A percentile compares a stretch with the other conserved stretches of the same genome.
Evolutionary conservation across 2,329 filamentous ascomycete genomes (phyloP).

Genomic region (Colletotrichum paranaense): DNA sequence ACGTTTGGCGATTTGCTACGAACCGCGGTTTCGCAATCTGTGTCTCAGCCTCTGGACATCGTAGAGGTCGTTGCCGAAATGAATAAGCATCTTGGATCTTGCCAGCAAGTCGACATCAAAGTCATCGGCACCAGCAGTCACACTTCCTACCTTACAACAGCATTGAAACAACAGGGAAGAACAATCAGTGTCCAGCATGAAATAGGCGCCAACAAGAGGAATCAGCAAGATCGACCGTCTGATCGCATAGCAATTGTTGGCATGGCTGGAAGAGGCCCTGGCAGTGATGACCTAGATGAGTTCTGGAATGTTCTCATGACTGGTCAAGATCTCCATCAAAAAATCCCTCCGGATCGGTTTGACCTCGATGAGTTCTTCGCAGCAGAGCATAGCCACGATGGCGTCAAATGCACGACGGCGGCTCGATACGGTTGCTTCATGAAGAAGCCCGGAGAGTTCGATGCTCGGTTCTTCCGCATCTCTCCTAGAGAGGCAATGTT

Average conservation of each 20-base stretch:
- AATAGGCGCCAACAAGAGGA: not conserved
- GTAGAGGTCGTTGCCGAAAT: not conserved
- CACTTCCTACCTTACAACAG: not conserved
- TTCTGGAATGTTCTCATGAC: slow-evolving; percentile 8
- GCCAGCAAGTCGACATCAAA: not conserved
- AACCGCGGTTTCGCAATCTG: not conserved
- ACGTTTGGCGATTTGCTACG: not conserved
- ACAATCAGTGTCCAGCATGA: not conserved
- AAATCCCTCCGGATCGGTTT: not conserved
- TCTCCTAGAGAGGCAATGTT: slow-evolving; percentile 40
- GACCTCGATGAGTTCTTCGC: not conserved
- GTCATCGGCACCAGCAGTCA: slow-evolving; percentile 1
- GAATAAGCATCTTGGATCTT: not conserved
- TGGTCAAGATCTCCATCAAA: not conserved
- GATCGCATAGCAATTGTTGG: slow-evolving; percentile 7
- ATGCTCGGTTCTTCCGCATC: slow-evolving; percentile 53
- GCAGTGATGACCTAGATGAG: not conserved
- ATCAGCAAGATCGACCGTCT: not conserved
- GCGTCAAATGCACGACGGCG: not conserved
- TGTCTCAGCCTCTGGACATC: not conserved
- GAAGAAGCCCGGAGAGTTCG: slow-evolving; percentile 43
- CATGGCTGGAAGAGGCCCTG: not conserved
- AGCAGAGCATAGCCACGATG: not conserved
- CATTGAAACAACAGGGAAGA: not conserved
- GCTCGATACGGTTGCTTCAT: slow-evolving; percentile 33